A percentile compares a stretch with the other conserved stretches of the same genome.
These are phyloP conservation scores for Nemania diffusa DNA, from an alignment of 2,329 filamentous ascomycete species.

Conservation along the genomic window DNA sequence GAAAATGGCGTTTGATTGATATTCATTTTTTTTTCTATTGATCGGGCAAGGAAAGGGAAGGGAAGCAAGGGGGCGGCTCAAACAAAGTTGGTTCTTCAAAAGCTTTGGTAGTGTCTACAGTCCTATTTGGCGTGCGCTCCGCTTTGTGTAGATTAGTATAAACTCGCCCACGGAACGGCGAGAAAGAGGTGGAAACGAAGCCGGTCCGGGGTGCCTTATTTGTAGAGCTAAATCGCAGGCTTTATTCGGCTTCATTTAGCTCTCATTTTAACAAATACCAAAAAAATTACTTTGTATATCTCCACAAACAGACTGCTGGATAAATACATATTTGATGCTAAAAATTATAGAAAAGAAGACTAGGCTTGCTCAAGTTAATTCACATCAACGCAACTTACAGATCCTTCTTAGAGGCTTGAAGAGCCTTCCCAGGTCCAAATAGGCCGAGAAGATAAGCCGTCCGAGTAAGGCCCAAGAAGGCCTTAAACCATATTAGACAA, in stretches of 20 bases:
- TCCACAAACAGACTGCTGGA: not conserved
- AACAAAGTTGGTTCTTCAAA: constrained; percentile 16
- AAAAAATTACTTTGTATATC: not conserved
- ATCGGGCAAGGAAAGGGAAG: constrained; percentile 11
- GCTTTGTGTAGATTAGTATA: constrained; percentile 30
- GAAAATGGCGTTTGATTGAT: constrained; percentile 14
- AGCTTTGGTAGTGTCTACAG: constrained; percentile 4
- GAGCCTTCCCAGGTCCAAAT: constrained; percentile 44
- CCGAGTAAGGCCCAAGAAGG: constrained; percentile 48
- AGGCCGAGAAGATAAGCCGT: constrained; percentile 48
- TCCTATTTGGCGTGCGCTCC: not conserved
- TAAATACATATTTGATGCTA: not conserved
- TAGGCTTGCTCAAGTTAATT: not conserved
- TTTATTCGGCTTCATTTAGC: no score
- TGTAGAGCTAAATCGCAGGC: not conserved
- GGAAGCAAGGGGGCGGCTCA: constrained; percentile 5
- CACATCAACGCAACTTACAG: constrained; percentile 18
- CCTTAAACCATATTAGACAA: constrained; percentile 31
- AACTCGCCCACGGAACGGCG: not conserved
- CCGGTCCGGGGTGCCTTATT: not conserved
- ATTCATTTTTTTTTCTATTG: not conserved
- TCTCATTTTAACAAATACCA: not conserved
- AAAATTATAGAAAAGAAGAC: not conserved
- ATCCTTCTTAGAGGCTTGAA: constrained; percentile 39
- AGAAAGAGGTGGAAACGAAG: not conserved